Evolutionary conservation across 805 yeast species (phyloP), one percentile per base, ranked within the genome.

Genomic region (Yarrowia keelungensis): DNA sequence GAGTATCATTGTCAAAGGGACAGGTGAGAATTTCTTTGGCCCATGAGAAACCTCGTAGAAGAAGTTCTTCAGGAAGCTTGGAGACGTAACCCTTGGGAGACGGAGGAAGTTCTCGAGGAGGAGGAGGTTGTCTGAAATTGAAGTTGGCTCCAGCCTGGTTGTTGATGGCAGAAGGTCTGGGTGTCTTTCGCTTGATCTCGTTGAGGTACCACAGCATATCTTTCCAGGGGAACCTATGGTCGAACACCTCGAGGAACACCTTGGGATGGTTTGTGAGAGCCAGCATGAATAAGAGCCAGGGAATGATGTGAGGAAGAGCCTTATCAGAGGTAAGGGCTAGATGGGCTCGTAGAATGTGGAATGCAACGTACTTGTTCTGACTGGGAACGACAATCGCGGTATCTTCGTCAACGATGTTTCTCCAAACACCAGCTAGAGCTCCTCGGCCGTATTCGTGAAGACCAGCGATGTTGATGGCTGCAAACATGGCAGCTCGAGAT

Each of bases 141-240:
- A 43, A 42, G 16, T 15, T 41, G 8, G 62, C 2, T 9, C 22
- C 47, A 2, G 38, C 15, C 5, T 14, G 12, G 22, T 11, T 56
- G 39, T 10, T 56, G 15, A 16, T 22, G 2, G 8, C 36, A 8
- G 35, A n/a, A n/a, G 47, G 26, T n/a, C 62, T 14, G 22, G 16
- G 3, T 2, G 46, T 26, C 43, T 43, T 56, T 7, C 49, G 51
- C 14, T 14, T 19, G 9, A 59, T 59, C 35, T 59, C 65, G 11
- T 59, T 59, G 3, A 59, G 65, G 11, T 47, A 62, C 56, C 67
- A 47, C 16, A 62, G 39, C 54, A 62, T n/a, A 14, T 62, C 67
- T 26, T 62, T 62, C 67, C 67, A 62, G 5, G 67, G 67, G 35
- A 62, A 62, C 12, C 67, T 19, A 15, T 62, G 67, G 39, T 59